Conservation (phyloP, 768 basidiomycete genomes). For the Collybia sordida region DNA sequence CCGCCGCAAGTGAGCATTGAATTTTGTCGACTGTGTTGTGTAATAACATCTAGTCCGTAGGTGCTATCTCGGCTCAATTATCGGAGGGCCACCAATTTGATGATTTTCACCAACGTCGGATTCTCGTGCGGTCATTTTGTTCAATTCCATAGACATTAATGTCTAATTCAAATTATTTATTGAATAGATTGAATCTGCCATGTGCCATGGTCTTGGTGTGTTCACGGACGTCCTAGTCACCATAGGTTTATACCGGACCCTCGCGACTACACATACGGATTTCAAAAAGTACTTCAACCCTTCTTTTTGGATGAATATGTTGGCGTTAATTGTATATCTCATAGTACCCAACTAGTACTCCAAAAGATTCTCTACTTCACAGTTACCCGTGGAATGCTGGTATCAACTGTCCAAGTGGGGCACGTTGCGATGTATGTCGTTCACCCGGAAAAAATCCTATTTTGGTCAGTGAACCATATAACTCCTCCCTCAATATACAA, state of each 20-base stretch:
- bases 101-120: too few species aligned
- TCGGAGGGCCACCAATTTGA: too few species aligned
- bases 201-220: too few species aligned
- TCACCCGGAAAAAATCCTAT: background rate
- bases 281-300: background rate
- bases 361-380: background rate
- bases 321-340: background rate
- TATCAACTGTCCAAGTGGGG: background rate
- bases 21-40: background rate
- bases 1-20: too few species aligned
- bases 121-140: too few species aligned
- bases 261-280: background rate
- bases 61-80: too few species aligned
- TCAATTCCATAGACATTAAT: too few species aligned
- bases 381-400: slow-evolving; percentile 2
- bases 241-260: too few species aligned
- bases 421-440: slow-evolving; percentile 5
- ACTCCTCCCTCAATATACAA: too few species aligned
- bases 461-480: background rate
- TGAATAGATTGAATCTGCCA: too few species aligned
- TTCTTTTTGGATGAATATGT: background rate
- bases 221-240: too few species aligned
- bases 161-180: too few species aligned
- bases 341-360: slow-evolving; percentile 2
- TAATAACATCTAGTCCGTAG: background rate